A percentile compares a stretch with the other conserved stretches of the same genome.
Conservation (phyloP, 1,284 basidiomycete species). For the Puccinia triticina region DNA sequence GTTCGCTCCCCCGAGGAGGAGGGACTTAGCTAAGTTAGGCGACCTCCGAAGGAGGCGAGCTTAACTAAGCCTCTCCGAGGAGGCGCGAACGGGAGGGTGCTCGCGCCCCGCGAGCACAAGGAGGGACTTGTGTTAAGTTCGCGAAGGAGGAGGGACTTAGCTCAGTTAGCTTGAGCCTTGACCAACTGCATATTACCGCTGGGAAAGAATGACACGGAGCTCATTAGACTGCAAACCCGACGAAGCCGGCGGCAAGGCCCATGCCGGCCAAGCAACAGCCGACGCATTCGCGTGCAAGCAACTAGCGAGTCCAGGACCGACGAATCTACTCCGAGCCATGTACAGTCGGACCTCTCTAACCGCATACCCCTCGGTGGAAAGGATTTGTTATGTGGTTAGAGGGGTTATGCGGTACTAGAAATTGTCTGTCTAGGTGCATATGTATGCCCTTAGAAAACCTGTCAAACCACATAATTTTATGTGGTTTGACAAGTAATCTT, state of each 20-base stretch:
- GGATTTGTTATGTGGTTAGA: too few relatives aligned
- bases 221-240: not conserved
- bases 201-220: too few relatives aligned
- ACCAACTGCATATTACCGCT: too few relatives aligned
- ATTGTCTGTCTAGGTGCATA: not conserved
- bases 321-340: constrained; percentile 23
- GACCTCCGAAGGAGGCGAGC: too few relatives aligned
- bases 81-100: too few relatives aligned
- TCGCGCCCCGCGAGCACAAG: too few relatives aligned
- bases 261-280: constrained; percentile 11
- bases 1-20: too few relatives aligned
- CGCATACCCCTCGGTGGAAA: not conserved
- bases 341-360: constrained; percentile 2
- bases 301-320: constrained; percentile 25
- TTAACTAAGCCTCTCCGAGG: too few relatives aligned
- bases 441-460: not conserved
- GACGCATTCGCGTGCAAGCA: constrained; percentile 15
- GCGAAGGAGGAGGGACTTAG: too few relatives aligned
- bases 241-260: not conserved
- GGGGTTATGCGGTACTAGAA: not conserved
- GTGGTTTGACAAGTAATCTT: constrained; percentile 2
- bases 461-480: not conserved
- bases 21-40: too few relatives aligned
- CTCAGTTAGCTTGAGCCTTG: too few relatives aligned
- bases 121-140: too few relatives aligned